Conservation (phyloP, 2,329 filamentous ascomycete genomes). For the Pleoardoris graminearum region DNA sequence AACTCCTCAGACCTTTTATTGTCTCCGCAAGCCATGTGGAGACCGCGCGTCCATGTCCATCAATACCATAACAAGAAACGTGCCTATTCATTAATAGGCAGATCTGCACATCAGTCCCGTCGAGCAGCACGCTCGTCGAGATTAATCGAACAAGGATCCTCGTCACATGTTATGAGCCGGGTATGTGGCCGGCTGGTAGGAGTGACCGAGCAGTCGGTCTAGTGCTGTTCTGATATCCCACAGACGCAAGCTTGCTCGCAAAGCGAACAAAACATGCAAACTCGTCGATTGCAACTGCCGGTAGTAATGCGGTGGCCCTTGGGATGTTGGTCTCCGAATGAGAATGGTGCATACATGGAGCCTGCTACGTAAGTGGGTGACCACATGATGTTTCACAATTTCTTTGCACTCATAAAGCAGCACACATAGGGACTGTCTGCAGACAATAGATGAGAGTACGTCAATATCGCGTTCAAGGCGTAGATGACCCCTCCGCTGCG, state of each 20-base stretch:
- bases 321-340: slow-evolving; percentile 28
- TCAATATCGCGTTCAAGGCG: slow-evolving; percentile 33
- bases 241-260: slow-evolving; percentile 18
- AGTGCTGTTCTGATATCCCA: too few relatives aligned
- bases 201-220: too few relatives aligned
- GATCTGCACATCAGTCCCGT: too few relatives aligned
- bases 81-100: too few relatives aligned
- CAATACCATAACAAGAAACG: too few relatives aligned
- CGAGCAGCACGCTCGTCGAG: too few relatives aligned
- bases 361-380: slow-evolving; percentile 1
- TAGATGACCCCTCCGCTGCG: slow-evolving; percentile 40
- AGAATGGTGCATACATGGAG: slow-evolving; percentile 38
- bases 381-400: neutral
- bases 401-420: slow-evolving; percentile 21
- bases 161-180: too few relatives aligned
- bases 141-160: too few relatives aligned
- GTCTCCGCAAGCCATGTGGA: neutral
- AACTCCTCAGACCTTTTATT: neutral
- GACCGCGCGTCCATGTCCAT: neutral
- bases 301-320: slow-evolving; percentile 29
- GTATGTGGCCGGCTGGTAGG: too few relatives aligned
- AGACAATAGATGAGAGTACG: slow-evolving; percentile 32
- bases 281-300: slow-evolving; percentile 29
- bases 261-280: slow-evolving; percentile 26
- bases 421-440: slow-evolving; percentile 31